Evolutionary conservation across 2,329 filamentous ascomycete species (phyloP), one percentile per base, ranked within the genome.

Genomic region (Exophiala alcalophila): DNA sequence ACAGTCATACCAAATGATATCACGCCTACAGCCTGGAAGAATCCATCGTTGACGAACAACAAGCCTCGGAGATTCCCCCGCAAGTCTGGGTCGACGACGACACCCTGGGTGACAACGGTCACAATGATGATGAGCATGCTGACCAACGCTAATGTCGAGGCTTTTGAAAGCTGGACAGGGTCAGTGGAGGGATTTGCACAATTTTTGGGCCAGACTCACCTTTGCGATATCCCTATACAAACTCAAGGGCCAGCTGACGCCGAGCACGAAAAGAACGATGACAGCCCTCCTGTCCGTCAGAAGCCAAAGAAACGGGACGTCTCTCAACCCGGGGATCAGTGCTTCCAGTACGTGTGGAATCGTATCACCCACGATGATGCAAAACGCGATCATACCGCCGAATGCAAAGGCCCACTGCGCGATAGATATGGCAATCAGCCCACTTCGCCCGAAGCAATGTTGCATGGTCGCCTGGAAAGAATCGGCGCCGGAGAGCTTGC

Each of bases 361-460:
- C 1, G 87, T 90, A 64, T 98, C 92, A 47, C 92, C 92, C 7
- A 98, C 86, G 59, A 98, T 96, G 59, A 98, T 89, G 54, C 90
- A 92, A 65, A 97, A 98, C 10, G 92, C 92, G 42, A 98, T 81
- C 92, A 98, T 98, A 53, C 92, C 92, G 43, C 92, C 92, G 71
- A 97, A 98, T 2, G 92, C 92, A 74, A 98, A 98, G 19, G 88
- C 84, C 91, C 91, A 98, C 70, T 98, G 92, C 35, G 92, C 92
- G 49, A 97, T 59, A 4, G 80, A 83, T 38, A 98, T 96, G 46
- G 92, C 91, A 53, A 98, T 80, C 42, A 98, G 73, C 0, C 92
- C 92, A 12, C 83, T 76, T 58, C 80, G 83, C 4, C 92, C 92
- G 68, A 95, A 98, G 69, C 92, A 98, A 66, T 91, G 82, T 67